phyloP scores from a whole-genome alignment of 192 early-diverging fungal species.

The Lobosporangium transversale region DNA sequence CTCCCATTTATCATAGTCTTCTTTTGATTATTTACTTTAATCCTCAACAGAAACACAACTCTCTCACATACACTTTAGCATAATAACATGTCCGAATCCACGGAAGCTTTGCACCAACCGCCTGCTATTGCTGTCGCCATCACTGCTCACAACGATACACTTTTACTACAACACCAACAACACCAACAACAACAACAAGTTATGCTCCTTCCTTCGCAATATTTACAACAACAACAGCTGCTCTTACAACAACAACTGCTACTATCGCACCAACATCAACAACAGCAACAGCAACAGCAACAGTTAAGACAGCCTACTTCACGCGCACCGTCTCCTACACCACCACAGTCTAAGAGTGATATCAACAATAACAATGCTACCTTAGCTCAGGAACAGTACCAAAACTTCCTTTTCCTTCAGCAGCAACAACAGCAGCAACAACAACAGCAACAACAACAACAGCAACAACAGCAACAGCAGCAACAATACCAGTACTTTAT shows the following conservation, averaged over 20 bases:
- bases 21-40: too few species aligned
- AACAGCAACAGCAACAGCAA: background rate
- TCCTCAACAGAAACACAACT: too few species aligned
- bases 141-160: too few species aligned
- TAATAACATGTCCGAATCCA: too few species aligned
- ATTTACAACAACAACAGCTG: background rate
- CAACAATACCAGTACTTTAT: background rate
- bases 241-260: background rate
- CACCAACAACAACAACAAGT: background rate
- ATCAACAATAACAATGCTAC: conserved; percentile 8
- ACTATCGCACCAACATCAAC: background rate
- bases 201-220: background rate
- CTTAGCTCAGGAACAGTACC: conserved; percentile 12
- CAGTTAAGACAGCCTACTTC: background rate
- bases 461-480: conserved; percentile 11
- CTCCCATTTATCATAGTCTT: too few species aligned
- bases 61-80: too few species aligned
- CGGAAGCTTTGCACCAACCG: too few species aligned
- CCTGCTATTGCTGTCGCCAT: too few species aligned
- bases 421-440: conserved; percentile 4
- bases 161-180: background rate
- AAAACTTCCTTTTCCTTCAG: background rate
- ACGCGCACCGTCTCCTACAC: background rate
- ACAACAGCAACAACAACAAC: background rate
- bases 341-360: conserved; percentile 2